Percentiles rank a stretch among this genome's conserved stretches.
These are phyloP conservation scores for Dactylellina drechsleri DNA, from an alignment of 2,329 filamentous ascomycete species.

Conservation along the genomic window DNA sequence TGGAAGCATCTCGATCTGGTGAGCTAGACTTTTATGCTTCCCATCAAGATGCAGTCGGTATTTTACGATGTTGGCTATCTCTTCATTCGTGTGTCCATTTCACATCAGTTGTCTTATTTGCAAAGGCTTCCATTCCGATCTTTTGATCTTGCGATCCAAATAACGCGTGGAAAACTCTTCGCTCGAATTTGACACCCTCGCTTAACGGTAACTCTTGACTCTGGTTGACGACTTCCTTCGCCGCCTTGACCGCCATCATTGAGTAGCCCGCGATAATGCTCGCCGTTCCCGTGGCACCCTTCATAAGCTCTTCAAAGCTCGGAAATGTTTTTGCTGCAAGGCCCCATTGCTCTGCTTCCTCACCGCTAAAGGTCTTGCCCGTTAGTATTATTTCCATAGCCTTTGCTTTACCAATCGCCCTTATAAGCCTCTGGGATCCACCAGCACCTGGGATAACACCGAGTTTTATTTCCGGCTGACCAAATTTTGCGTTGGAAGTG, in stretches of 20 bases:
- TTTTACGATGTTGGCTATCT: not conserved
- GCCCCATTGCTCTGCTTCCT: slow-evolving; percentile 88
- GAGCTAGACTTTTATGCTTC: no score
- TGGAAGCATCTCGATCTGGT: no score
- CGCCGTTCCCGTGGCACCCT: slow-evolving; percentile 82
- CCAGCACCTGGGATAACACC: slow-evolving; percentile 92
- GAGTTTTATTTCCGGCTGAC: slow-evolving; percentile 96
- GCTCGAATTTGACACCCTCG: slow-evolving; percentile 94
- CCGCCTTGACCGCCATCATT: slow-evolving; percentile 84
- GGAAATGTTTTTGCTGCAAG: slow-evolving; percentile 84
- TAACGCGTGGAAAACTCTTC: slow-evolving; percentile 88
- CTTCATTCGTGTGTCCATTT: slow-evolving; percentile 45
- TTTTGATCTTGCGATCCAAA: slow-evolving; percentile 98
- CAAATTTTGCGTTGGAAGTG: slow-evolving; percentile 85
- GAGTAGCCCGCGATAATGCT: slow-evolving; percentile 89
- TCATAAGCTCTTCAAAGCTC: slow-evolving; percentile 81
- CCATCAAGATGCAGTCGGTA: not conserved
- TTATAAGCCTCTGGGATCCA: slow-evolving; percentile 86
- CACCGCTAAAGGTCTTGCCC: slow-evolving; percentile 82
- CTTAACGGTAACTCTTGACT: slow-evolving; percentile 88
- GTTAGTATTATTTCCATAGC: slow-evolving; percentile 94
- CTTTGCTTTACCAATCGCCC: slow-evolving; percentile 81
- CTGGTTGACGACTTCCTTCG: slow-evolving; percentile 99
- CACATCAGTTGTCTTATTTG: slow-evolving; percentile 46
- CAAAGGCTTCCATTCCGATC: slow-evolving; percentile 70